phyloP scores from a whole-genome alignment of 352 stramenopile species.

The Globisporangium cederbergense region DNA sequence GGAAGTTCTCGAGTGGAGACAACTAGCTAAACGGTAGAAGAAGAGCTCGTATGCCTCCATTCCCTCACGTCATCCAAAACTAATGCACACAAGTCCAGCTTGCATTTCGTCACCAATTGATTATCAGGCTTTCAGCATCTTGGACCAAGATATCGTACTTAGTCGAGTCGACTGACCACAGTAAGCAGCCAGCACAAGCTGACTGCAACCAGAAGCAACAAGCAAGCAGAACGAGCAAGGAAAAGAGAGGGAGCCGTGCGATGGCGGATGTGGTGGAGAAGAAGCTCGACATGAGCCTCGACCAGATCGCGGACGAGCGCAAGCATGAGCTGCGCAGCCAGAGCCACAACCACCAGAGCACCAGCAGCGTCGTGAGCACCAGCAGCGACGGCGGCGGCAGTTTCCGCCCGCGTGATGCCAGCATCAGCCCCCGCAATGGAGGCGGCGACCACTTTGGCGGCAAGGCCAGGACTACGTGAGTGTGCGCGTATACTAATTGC shows the following conservation, averaged over 20 bases:
- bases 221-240: background rate
- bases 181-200: background rate
- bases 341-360: background rate
- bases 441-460: constrained; percentile 15
- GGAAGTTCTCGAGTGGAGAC: constrained; percentile 14
- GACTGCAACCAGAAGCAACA: background rate
- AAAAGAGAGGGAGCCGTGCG: background rate
- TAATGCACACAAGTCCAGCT: background rate
- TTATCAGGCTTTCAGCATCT: too few relatives aligned
- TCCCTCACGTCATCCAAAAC: background rate
- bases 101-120: background rate
- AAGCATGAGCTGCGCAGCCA: constrained; percentile 23
- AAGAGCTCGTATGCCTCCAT: background rate
- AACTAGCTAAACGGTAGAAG: constrained; percentile 1
- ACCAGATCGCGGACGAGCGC: constrained; percentile 58
- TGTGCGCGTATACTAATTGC: constrained; percentile 10
- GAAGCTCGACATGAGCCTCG: constrained; percentile 71
- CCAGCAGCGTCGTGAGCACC: background rate
- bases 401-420: constrained; percentile 7
- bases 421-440: constrained; percentile 6
- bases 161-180: background rate
- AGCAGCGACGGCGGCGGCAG: background rate
- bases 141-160: background rate
- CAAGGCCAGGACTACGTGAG: constrained; percentile 59
- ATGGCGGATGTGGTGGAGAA: constrained; percentile 48